phyloP scores from a whole-genome alignment of 2,329 filamentous ascomycete species.

The Xylariaceae sp. region DNA sequence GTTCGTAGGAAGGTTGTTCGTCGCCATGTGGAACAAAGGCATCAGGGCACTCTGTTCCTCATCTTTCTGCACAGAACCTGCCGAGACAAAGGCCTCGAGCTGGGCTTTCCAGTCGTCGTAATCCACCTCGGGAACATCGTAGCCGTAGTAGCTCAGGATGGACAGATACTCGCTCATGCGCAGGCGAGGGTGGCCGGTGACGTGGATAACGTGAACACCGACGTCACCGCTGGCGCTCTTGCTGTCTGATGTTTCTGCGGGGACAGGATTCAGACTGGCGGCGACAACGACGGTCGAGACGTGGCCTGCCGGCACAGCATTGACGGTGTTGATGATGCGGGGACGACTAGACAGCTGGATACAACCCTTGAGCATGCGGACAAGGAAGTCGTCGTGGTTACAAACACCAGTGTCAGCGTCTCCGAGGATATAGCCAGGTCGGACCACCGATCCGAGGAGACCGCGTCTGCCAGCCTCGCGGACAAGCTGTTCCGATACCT shows the following conservation, averaged over 20 bases:
- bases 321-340: slow-evolving; percentile 80
- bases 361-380: slow-evolving; percentile 83
- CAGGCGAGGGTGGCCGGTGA: slow-evolving; percentile 75
- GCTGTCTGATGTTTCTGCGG: not conserved
- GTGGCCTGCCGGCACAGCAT: slow-evolving; percentile 82
- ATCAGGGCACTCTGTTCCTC: slow-evolving; percentile 68
- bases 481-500: slow-evolving; percentile 56
- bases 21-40: slow-evolving; percentile 71
- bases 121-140: slow-evolving; percentile 59
- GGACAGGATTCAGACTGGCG: slow-evolving; percentile 60
- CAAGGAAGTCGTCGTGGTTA: slow-evolving; percentile 86
- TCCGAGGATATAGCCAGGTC: slow-evolving; percentile 82
- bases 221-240: too few relatives aligned
- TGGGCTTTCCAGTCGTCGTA: slow-evolving; percentile 67
- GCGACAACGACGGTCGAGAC: slow-evolving; percentile 79
- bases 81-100: slow-evolving; percentile 65
- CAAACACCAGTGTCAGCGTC: slow-evolving; percentile 65
- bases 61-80: slow-evolving; percentile 48
- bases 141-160: slow-evolving; percentile 68
- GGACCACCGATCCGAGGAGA: slow-evolving; percentile 69
- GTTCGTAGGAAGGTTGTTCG: slow-evolving; percentile 62
- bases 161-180: slow-evolving; percentile 75
- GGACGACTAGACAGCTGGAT: slow-evolving; percentile 73
- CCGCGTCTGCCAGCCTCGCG: slow-evolving; percentile 76
- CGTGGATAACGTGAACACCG: slow-evolving; percentile 61